Conservation (phyloP, 345 rosid species). For the Murraya koenigii region DNA sequence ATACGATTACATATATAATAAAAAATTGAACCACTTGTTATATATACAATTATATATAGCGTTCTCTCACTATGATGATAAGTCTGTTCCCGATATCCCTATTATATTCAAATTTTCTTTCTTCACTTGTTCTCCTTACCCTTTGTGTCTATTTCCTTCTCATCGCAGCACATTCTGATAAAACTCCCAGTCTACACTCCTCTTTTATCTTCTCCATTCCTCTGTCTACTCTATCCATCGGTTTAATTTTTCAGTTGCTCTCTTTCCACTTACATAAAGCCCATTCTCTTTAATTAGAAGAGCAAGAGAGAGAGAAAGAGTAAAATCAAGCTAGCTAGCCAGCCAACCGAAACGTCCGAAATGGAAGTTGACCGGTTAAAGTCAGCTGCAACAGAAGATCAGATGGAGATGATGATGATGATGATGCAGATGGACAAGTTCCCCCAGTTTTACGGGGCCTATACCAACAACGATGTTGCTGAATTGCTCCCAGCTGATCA, state of each 20-base stretch:
- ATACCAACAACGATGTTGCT: constrained; percentile 5
- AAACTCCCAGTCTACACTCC: constrained; percentile 32
- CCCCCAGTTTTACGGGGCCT: constrained; percentile 27
- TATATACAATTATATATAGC: constrained; percentile 23
- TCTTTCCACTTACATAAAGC: too few relatives aligned
- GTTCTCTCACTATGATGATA: constrained; percentile 6
- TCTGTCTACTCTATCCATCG: constrained; percentile 20
- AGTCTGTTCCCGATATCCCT: constrained; percentile 38
- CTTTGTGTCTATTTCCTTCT: constrained; percentile 3
- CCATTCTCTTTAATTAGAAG: too few relatives aligned
- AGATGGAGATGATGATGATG: constrained; percentile 39
- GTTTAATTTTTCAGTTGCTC: too few relatives aligned
- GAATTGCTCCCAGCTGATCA: constrained; percentile 18
- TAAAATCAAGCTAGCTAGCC: background rate
- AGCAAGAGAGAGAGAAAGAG: background rate
- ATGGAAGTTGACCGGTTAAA: constrained; percentile 46
- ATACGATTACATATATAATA: background rate
- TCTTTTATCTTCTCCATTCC: constrained; percentile 40
- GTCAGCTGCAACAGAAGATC: constrained; percentile 31
- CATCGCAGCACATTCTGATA: constrained; percentile 45
- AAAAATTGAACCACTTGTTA: constrained; percentile 21
- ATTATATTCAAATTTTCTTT: constrained; percentile 1
- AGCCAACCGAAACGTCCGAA: background rate
- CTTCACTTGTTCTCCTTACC: constrained; percentile 19
- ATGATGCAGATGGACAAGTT: constrained; percentile 40